Conservation (phyloP, 129 eudicot species). For the Flaveria ramosissima region DNA sequence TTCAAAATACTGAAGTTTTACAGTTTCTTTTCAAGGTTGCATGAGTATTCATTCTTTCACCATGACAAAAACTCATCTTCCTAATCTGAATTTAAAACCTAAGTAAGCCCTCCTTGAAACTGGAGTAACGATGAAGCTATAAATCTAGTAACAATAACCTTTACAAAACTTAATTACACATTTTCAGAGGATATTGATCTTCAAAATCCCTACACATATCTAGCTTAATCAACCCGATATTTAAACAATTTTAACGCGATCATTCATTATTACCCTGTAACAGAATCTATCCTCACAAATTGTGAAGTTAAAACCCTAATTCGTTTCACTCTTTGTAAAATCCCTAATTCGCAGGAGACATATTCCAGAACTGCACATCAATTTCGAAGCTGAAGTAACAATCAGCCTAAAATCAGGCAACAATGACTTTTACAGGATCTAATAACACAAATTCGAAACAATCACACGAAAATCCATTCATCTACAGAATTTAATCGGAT, state of each 20-base stretch:
- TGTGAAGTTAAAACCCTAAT: background rate
- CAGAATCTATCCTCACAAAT: background rate
- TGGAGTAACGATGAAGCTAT: background rate
- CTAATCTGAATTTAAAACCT: background rate
- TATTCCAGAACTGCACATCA: background rate
- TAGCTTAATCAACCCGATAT: background rate
- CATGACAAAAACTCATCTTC: background rate
- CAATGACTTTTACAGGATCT: background rate
- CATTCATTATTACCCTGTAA: background rate
- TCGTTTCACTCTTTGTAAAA: background rate
- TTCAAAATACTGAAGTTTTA: background rate
- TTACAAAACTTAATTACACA: background rate
- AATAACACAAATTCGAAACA: background rate
- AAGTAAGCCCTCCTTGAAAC: background rate
- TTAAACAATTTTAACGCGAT: background rate
- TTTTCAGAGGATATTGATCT: background rate
- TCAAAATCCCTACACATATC: background rate
- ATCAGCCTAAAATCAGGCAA: background rate
- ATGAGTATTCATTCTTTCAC: background rate
- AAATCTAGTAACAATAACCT: background rate
- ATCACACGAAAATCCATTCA: background rate
- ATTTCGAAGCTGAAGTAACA: background rate
- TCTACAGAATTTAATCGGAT: slow-evolving; percentile 1
- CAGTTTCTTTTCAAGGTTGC: background rate
- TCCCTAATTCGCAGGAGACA: slow-evolving; percentile 11